Evolutionary conservation across 352 stramenopile genomes (phyloP), one percentile per base, ranked within the genome.

Genomic region (Blastocystis sp.): DNA sequence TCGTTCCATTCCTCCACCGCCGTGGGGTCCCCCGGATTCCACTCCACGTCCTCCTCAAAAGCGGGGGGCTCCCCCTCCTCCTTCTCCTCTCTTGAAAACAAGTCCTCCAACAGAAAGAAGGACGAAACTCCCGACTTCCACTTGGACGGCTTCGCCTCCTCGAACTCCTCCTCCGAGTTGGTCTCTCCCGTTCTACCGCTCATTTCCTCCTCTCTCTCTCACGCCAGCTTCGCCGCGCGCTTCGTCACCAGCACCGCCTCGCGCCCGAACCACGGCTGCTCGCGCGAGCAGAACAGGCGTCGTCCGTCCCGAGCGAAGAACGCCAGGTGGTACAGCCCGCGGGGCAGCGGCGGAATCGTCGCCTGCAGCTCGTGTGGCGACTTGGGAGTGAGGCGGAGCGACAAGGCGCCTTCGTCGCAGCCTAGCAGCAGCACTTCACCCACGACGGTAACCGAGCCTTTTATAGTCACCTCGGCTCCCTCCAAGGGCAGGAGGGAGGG

Each of bases 261-360:
- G 19, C 28, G 59, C 1, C 69, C 69, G 40, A 79, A 79, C 69
- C 69, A 79, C 19, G 41, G 69, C 21, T 23, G 40, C 11, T 61
- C 40, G 5, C 23, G n/a, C 2, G n/a, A 23, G 40, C 38, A 64
- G 3, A 7, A 5, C 7, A 34, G 38, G 19, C 59, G 59, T 38
- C 21, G 19, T 34, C 69, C 69, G 56, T 79, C 61, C 48, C 56
- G 45, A 34, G 61, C 7, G 40, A 23, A 19, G 41, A 79, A 79
- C 17, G 38, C 23, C 0, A 81, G 3, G 21, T 65, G n/a, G 53
- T 81, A 65, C 11, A 81, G 40, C 11, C 71, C 71, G 2, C 14
- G 41, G 14, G 17, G 41, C 10, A 64, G n/a, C 17, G 71, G 14
- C 7, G 71, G 71, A 66, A 81, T 65, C n/a, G 19, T 17, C 23